A percentile compares a stretch with the other conserved stretches of the same genome.
Evolutionary conservation across 2,329 filamentous ascomycete species (phyloP).

Genomic region (Cordyceps cicadae): DNA sequence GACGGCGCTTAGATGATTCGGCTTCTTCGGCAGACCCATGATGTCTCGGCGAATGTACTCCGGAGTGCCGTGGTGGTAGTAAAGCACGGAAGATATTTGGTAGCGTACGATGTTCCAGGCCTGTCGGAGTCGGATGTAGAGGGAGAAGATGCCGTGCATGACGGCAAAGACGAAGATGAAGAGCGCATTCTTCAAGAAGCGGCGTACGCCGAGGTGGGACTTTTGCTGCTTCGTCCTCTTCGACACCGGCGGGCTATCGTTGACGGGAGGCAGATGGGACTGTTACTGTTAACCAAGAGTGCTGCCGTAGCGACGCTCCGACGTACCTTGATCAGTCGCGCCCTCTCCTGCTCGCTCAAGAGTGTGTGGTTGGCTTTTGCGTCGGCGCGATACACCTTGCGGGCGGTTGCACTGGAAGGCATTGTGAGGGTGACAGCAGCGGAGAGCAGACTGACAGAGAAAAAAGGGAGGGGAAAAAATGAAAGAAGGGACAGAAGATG

Average conservation of each 20-base stretch:
- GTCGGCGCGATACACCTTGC: conserved; percentile 32
- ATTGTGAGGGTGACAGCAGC: background rate
- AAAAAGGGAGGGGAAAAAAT: background rate
- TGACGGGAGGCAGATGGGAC: conserved; percentile 10
- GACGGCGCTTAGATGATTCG: conserved; percentile 81
- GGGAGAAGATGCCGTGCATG: conserved; percentile 74
- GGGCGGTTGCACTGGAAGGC: conserved; percentile 19
- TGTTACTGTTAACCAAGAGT: background rate
- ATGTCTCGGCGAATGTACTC: conserved; percentile 88
- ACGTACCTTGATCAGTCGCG: conserved; percentile 29
- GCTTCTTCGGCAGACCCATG: conserved; percentile 61
- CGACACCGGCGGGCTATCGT: conserved; percentile 25
- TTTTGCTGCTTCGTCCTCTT: conserved; percentile 21
- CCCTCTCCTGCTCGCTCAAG: conserved; percentile 28
- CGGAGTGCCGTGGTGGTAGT: conserved; percentile 93
- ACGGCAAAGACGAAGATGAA: conserved; percentile 60
- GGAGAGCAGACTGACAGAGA: background rate
- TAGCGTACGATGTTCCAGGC: conserved; percentile 72
- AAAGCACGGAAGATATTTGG: conserved; percentile 70
- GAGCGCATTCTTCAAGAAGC: conserved; percentile 53
- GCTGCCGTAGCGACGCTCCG: background rate
- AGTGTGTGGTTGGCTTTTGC: conserved; percentile 27
- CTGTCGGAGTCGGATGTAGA: conserved; percentile 77
- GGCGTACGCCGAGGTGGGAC: conserved; percentile 48
- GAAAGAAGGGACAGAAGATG: background rate